These are phyloP conservation scores for Rhododendron vialii DNA, from an alignment of 148 eudicot species.

Conservation along the genomic window DNA sequence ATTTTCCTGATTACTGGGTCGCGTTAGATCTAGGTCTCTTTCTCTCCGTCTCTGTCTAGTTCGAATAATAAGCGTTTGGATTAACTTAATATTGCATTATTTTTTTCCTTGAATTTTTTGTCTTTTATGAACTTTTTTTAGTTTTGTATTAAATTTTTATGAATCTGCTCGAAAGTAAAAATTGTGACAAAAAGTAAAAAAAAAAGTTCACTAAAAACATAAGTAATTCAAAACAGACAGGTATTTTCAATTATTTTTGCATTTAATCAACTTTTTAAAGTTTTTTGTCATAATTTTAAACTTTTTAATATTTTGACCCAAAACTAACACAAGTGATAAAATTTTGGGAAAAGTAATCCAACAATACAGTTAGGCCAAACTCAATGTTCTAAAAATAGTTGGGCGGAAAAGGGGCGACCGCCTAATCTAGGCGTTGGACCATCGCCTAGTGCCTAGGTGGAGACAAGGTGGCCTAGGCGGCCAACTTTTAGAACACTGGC, in stretches of 20 bases:
- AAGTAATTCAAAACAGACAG: not conserved
- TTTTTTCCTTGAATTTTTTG: too few species aligned
- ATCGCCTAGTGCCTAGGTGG: not conserved
- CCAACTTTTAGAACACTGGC: not conserved
- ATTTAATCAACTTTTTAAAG: too few species aligned
- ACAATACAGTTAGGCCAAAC: not conserved
- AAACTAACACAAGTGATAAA: not conserved
- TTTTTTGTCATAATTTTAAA: not conserved
- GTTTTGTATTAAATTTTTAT: too few species aligned
- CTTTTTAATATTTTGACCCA: not conserved
- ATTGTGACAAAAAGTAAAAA: not conserved
- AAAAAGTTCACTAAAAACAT: not conserved
- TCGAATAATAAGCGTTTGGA: not conserved
- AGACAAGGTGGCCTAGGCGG: not conserved
- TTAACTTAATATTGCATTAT: too few species aligned
- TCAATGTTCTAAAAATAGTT: not conserved
- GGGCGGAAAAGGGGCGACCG: not conserved
- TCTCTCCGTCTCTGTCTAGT: not conserved
- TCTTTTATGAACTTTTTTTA: too few species aligned
- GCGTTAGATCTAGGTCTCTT: conserved; percentile 1
- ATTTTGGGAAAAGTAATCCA: not conserved
- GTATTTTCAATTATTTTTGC: too few species aligned
- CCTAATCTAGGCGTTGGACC: too few species aligned
- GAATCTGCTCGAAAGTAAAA: not conserved
- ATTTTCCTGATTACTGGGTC: not conserved